A percentile compares a stretch with the other conserved stretches of the same genome.
Conservation (phyloP, 768 basidiomycete species). For the Tylopilus sp. region DNA sequence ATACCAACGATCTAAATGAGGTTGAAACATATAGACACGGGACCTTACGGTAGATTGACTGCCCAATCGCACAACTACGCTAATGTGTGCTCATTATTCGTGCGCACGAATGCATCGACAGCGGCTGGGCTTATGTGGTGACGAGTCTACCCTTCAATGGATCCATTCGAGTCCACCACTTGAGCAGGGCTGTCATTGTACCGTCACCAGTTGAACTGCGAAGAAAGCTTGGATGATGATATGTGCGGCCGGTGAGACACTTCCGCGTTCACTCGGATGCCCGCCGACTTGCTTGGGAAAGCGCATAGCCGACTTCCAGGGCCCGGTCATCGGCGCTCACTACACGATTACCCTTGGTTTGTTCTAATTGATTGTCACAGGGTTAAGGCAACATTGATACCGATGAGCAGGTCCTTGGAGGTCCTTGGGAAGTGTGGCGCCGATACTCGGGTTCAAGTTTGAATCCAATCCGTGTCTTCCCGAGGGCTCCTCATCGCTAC, state of each 20-base stretch:
- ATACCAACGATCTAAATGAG: conserved; percentile 26
- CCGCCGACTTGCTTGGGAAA: background rate
- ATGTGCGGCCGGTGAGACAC: too few relatives aligned
- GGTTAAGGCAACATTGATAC: background rate
- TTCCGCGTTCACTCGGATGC: background rate
- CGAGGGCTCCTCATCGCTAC: background rate
- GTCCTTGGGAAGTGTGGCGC: background rate
- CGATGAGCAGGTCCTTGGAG: background rate
- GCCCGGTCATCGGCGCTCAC: background rate
- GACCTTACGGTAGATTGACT: too few relatives aligned
- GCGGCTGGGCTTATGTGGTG: conserved; percentile 32
- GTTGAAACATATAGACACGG: conserved; percentile 30
- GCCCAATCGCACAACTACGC: too few relatives aligned
- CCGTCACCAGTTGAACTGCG: background rate
- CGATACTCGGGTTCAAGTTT: background rate
- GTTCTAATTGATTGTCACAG: too few relatives aligned
- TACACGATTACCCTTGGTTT: background rate
- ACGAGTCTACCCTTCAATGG: conserved; percentile 2
- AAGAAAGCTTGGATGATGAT: too few relatives aligned
- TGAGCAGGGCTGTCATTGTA: background rate
- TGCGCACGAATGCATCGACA: background rate
- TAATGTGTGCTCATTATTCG: too few relatives aligned
- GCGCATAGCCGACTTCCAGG: too few relatives aligned
- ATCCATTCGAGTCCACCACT: conserved; percentile 27
- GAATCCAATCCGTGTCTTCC: too few relatives aligned